Conservation (phyloP, 2,329 filamentous ascomycete species). For the Coniochaeta ligniaria region DNA sequence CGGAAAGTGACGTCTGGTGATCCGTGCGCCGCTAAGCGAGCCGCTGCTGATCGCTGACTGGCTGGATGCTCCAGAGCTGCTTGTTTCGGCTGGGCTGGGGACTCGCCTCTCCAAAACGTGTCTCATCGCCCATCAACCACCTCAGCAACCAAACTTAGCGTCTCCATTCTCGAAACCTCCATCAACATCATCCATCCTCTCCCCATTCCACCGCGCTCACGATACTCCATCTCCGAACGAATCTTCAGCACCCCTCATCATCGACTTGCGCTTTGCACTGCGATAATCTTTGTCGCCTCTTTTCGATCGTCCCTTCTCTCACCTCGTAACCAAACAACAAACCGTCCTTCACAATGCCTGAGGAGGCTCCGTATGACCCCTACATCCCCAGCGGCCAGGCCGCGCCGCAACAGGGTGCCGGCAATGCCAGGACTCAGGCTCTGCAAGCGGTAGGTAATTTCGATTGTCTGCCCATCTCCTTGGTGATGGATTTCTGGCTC, state of each 20-base stretch:
- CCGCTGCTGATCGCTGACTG: neutral
- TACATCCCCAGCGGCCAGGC: constrained; percentile 71
- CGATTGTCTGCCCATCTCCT: constrained; percentile 7
- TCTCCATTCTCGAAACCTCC: constrained; percentile 7
- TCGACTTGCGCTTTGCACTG: constrained; percentile 1
- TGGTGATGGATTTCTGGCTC: constrained; percentile 1
- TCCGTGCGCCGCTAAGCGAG: neutral
- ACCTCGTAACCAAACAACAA: neutral
- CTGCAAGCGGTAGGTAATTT: constrained; percentile 73
- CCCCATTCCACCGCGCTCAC: constrained; percentile 1
- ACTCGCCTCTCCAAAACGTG: constrained; percentile 1
- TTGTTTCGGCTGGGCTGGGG: neutral
- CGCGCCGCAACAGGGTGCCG: constrained; percentile 31
- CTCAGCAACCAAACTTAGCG: constrained; percentile 11
- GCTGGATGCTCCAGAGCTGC: neutral
- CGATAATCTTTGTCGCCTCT: neutral
- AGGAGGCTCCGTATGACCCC: constrained; percentile 70
- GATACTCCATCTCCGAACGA: constrained; percentile 4
- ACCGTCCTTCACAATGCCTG: constrained; percentile 37
- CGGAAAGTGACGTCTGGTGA: neutral
- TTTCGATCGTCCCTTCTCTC: neutral
- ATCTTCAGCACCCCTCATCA: neutral
- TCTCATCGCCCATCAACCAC: constrained; percentile 9
- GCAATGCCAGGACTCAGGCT: constrained; percentile 50
- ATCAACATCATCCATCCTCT: constrained; percentile 9